Evolutionary conservation across 345 rosid species (phyloP), one percentile per base, ranked within the genome.

Genomic region (Corchorus capsularis): DNA sequence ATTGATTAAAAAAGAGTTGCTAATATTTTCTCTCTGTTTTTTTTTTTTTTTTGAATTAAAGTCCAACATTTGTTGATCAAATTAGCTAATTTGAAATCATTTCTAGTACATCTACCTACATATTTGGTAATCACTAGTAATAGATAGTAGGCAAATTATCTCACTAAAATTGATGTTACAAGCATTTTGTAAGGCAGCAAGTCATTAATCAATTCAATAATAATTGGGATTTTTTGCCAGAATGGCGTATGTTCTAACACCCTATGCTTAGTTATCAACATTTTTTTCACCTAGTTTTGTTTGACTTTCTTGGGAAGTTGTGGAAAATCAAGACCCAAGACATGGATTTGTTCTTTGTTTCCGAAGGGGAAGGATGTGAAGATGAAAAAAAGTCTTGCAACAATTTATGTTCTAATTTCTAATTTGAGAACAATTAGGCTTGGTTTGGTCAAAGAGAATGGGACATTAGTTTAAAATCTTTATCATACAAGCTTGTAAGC

Each of bases 141-240:
- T 54, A 16, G 20, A 16, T 54, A 0, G 19, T 54, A n/a, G 59
- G 20, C 59, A 54, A 39, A 39, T 39, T 39, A 19, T 56, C 3
- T 56, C 9, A 19, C 43, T 39, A 3, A n/a, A 0, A 55, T 27
- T 27, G 20, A 15, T 56, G 13, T 19, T 20, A 56, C 20, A 19
- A 62, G n/a, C 45, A 17, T 35, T 35, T 63, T 63, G 8, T 63
- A 37, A 35, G 67, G 46, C 67, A 37, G 67, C 67, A 63, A 34
- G 67, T 16, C 67, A 37, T 63, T 63, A 63, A 63, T 63, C 67
- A 37, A 63, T 35, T 37, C 22, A 35, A 37, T 12, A 13, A 63
- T 63, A 63, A 63, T 63, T 63, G 47, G 37, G 67, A 45, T 35
- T 14, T 14, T 63, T 14, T 63, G 65, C 16, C 46, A 7, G 9